phyloP scores from a whole-genome alignment of 2,329 filamentous ascomycete genomes.

The Botryotinia calthae region DNA sequence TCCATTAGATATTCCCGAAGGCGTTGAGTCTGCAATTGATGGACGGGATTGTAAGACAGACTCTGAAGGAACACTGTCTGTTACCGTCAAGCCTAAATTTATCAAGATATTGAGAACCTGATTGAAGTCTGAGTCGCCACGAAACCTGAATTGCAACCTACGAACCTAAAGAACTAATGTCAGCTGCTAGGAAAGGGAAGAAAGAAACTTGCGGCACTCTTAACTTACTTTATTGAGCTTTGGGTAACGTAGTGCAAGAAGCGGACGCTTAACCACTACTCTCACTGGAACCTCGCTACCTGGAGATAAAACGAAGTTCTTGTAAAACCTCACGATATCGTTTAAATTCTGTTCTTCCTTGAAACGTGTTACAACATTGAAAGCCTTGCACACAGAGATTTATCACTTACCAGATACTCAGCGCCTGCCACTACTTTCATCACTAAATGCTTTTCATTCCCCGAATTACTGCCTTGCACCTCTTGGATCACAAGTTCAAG shows the following conservation, averaged over 20 bases:
- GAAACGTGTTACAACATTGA: constrained; percentile 11
- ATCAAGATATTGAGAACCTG: constrained; percentile 33
- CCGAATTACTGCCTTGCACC: constrained; percentile 26
- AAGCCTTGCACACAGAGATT: neutral
- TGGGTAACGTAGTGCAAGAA: constrained; percentile 41
- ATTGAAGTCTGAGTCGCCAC: constrained; percentile 40
- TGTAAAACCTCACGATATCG: constrained; percentile 27
- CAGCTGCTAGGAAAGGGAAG: neutral
- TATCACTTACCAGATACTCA: constrained; percentile 43
- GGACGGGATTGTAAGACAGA: constrained; percentile 11
- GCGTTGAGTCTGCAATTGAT: neutral
- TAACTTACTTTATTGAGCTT: constrained; percentile 33
- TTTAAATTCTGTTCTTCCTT: constrained; percentile 38
- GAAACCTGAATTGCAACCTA: constrained; percentile 46
- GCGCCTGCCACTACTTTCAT: constrained; percentile 44
- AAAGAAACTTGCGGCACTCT: neutral
- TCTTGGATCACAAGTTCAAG: constrained; percentile 34
- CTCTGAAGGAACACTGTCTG: constrained; percentile 20
- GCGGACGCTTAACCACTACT: constrained; percentile 37
- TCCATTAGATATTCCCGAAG: neutral
- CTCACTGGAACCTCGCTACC: constrained; percentile 36
- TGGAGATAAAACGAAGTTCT: constrained; percentile 26
- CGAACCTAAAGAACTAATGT: constrained; percentile 39
- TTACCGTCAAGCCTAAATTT: constrained; percentile 40
- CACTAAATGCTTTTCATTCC: constrained; percentile 27